phyloP scores from a whole-genome alignment of 805 yeast genomes.

The Schwanniomyces sp. region DNA sequence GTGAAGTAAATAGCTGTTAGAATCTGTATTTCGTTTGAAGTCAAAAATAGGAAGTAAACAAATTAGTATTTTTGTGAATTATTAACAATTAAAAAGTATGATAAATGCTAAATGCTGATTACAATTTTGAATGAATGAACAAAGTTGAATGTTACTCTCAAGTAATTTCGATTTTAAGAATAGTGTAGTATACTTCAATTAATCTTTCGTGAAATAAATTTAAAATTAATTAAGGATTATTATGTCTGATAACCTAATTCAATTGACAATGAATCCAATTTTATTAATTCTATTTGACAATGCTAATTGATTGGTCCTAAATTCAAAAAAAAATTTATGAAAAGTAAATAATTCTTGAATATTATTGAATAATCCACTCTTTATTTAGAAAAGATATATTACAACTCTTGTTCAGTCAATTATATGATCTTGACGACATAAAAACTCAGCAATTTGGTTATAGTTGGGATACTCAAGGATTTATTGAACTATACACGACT shows the following conservation, averaged over 20 bases:
- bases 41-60: background rate
- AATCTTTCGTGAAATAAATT: background rate
- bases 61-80: background rate
- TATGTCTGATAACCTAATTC: background rate
- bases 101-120: background rate
- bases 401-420: background rate
- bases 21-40: background rate
- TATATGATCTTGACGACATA: background rate
- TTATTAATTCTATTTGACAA: background rate
- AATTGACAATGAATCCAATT: slow-evolving; percentile 1
- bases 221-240: background rate
- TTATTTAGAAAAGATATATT: background rate
- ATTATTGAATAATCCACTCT: background rate
- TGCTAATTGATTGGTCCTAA: background rate
- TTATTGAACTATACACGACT: background rate
- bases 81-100: background rate
- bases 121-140: slow-evolving; percentile 1
- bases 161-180: background rate
- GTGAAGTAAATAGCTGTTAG: background rate
- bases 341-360: background rate
- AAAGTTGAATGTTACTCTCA: background rate
- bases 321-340: background rate
- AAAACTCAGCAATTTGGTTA: slow-evolving; percentile 3
- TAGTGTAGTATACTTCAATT: background rate
- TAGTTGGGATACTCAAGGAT: background rate